Base-by-base conservation (phyloP, 768 basidiomycete species). In the Russula foetens region DNA sequence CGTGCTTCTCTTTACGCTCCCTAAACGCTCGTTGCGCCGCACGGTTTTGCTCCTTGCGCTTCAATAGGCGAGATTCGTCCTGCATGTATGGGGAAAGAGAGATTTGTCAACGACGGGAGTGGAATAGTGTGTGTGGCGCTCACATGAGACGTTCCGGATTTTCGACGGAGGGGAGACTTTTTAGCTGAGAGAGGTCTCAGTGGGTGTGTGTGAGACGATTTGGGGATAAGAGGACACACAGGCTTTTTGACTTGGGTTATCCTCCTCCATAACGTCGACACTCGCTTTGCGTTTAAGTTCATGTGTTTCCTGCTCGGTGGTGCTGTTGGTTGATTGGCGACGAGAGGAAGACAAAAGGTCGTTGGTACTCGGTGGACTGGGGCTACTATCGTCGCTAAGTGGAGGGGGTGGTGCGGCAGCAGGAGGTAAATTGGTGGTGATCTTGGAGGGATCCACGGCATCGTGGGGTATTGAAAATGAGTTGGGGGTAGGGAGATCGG, bases 1-100 rank as follows among this genome's bases (percentile, higher is more conserved):
- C 92, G 72, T 97, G 94, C 68, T 91, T 92, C 75, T 99, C 96
- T 74, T 98, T 95, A 63, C 96, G 82, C 73, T 98, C 97, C 57
- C 96, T 79, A 77, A 99, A 99, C 1, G 96, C 96, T 55, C 96
- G 85, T 73, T 99, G 97, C 7, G 96, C 96, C 3, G 94, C 93
- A 57, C 96, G 81, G 68, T 99, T 99, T 75, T 98, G 96, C 67
- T 98, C 91, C 75, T 98, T 98, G 63, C 96, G 85, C 70, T 96
- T 95, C 64, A 90, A 63, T 5, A 92, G 73, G 24, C 90, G 82
- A 5, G 79, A 73, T 68, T 92, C 90, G 65, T 94, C 91, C 74
- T 90, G 46, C 9, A 28, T 35, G 11, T n/a, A n/a, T 5, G 35
- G 35, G 14, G 35, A 11, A 35, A 11, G 35, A 45, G 56, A 14